These are phyloP conservation scores for Papilionanthe hybrid DNA, from an alignment of 116 monocot genomes.

Conservation along the genomic window DNA sequence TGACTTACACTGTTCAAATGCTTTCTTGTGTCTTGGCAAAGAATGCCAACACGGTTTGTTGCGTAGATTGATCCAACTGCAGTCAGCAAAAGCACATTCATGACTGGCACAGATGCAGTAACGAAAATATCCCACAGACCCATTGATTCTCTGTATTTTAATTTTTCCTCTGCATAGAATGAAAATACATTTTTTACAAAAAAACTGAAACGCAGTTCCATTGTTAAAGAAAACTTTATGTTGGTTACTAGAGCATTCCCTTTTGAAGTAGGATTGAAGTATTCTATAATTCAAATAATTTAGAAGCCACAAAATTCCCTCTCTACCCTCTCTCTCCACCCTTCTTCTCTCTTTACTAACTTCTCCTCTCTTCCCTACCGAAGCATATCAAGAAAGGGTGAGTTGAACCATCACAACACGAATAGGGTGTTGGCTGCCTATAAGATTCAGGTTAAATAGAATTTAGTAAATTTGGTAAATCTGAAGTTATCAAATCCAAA, in stretches of 20 bases:
- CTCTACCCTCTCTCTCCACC: no score
- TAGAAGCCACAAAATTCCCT: no score
- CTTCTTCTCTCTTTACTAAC: no score
- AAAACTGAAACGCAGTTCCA: background rate
- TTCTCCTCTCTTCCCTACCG: no score
- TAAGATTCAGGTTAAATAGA: no score
- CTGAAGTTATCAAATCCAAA: no score
- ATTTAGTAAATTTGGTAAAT: no score
- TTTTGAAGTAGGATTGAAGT: no score
- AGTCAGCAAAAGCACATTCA: slow-evolving; percentile 28
- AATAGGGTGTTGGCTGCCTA: no score
- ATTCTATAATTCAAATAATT: no score
- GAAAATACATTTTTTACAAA: background rate
- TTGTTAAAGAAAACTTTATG: background rate
- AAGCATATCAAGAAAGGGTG: no score
- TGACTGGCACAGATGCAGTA: slow-evolving; percentile 23
- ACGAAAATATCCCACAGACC: slow-evolving; percentile 20
- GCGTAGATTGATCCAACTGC: slow-evolving; percentile 19
- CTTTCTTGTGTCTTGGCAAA: slow-evolving; percentile 20
- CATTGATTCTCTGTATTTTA: slow-evolving; percentile 1
- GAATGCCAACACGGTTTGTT: slow-evolving; percentile 14
- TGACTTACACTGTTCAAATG: slow-evolving; percentile 16
- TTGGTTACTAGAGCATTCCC: background rate
- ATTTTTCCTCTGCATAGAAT: background rate
- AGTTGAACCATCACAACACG: no score